A percentile compares a stretch with the other conserved stretches of the same genome.
Conservation (phyloP, 495 filamentous ascomycete genomes). For the Jackrogersella multiformis region DNA sequence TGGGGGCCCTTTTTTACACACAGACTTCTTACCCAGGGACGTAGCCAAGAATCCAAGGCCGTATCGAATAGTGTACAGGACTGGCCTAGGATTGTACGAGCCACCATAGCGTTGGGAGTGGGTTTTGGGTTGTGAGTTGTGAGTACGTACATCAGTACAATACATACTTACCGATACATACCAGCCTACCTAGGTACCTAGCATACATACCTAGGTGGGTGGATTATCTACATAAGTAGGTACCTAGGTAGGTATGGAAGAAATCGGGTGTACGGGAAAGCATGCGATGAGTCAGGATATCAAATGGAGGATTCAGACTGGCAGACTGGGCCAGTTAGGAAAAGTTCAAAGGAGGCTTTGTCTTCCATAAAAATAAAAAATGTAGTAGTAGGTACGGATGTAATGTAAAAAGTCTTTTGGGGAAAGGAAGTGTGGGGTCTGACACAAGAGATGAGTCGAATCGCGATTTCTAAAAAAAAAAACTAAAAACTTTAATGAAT, state of each 20-base stretch:
- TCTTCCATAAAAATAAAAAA: neutral
- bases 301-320: neutral
- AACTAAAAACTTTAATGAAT: conserved; percentile 10
- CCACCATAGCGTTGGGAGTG: conserved; percentile 13
- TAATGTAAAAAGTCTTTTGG: conserved; percentile 18
- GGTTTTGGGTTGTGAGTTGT: neutral
- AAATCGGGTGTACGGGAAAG: conserved; percentile 21
- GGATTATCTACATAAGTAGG: too few relatives aligned
- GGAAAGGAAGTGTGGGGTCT: conserved; percentile 34
- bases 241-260: too few relatives aligned
- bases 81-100: conserved; percentile 22
- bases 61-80: conserved; percentile 24
- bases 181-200: too few relatives aligned
- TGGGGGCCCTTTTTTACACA: conserved; percentile 25
- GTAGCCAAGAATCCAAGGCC: conserved; percentile 34
- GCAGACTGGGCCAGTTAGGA: neutral
- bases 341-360: neutral
- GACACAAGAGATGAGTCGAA: conserved; percentile 17
- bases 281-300: conserved; percentile 29
- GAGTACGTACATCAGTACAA: neutral
- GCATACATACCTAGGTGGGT: neutral
- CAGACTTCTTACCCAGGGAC: conserved; percentile 6
- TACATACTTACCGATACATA: neutral
- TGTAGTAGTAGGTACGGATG: too few relatives aligned
- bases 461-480: conserved; percentile 37